Percentiles rank a stretch among this genome's conserved stretches.
Evolutionary conservation across 2,329 filamentous ascomycete species (phyloP).

Genomic region (Colletotrichum kahawae): DNA sequence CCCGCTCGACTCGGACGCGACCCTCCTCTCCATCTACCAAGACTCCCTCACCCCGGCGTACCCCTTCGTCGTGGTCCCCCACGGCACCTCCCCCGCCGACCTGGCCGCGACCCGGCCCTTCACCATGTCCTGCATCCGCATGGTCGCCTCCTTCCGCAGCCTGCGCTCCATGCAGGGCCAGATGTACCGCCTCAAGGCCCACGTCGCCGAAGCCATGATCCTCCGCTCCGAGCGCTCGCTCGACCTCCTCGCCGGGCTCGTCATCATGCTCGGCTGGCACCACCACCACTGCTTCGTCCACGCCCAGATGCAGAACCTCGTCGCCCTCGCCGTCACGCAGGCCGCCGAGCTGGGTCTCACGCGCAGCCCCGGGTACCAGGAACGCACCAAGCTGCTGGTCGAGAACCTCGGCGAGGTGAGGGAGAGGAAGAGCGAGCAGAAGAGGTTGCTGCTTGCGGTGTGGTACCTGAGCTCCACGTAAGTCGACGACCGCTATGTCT

Average conservation of each 20-base stretch:
- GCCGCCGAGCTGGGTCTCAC: slow-evolving; percentile 52
- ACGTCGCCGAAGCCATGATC: slow-evolving; percentile 54
- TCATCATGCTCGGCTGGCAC: slow-evolving; percentile 55
- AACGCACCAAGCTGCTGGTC: slow-evolving; percentile 47
- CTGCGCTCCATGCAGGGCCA: slow-evolving; percentile 53
- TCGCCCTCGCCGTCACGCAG: slow-evolving; percentile 53
- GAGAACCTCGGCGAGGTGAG: slow-evolving; percentile 41
- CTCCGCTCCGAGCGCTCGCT: slow-evolving; percentile 54
- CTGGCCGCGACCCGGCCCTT: slow-evolving; percentile 48
- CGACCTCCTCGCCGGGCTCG: slow-evolving; percentile 54
- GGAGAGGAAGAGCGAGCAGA: slow-evolving; percentile 54
- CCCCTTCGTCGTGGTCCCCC: slow-evolving; percentile 52
- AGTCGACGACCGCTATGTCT: neutral
- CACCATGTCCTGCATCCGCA: slow-evolving; percentile 52
- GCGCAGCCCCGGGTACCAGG: slow-evolving; percentile 41
- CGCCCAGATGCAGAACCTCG: slow-evolving; percentile 54
- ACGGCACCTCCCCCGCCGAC: slow-evolving; percentile 35
- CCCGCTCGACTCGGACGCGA: slow-evolving; percentile 50
- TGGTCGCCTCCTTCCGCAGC: slow-evolving; percentile 54
- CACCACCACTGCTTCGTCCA: slow-evolving; percentile 61
- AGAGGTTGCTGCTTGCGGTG: slow-evolving; percentile 54
- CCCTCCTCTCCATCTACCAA: slow-evolving; percentile 48
- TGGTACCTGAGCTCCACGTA: slow-evolving; percentile 62
- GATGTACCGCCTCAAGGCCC: slow-evolving; percentile 51
- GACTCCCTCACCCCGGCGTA: slow-evolving; percentile 45